phyloP scores from a whole-genome alignment of 1,284 basidiomycete genomes.

The Cutaneotrichosporon arboriforme region DNA sequence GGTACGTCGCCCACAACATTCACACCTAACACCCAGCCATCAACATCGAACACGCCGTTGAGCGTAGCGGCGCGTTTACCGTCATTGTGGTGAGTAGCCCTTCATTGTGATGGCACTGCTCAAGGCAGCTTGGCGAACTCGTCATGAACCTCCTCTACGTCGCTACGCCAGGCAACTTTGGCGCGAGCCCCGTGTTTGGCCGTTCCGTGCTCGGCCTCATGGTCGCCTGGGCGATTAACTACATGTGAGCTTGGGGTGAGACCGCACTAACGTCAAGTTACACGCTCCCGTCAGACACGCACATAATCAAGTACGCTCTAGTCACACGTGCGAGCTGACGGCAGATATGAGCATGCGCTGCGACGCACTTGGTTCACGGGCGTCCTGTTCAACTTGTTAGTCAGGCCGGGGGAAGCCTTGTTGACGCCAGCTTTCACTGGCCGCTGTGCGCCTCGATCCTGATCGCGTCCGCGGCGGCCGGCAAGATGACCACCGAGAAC shows the following conservation, averaged over 20 bases:
- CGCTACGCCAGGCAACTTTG: conserved; percentile 10
- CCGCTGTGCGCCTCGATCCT: conserved; percentile 45
- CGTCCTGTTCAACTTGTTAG: conserved; percentile 40
- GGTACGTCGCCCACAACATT: conserved; percentile 18
- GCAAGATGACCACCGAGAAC: conserved; percentile 22
- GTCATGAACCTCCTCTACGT: conserved; percentile 20
- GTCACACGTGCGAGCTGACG: not conserved
- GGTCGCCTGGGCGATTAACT: conserved; percentile 49
- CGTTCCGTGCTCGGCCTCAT: conserved; percentile 46
- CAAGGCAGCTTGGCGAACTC: conserved; percentile 27
- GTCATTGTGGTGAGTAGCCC: conserved; percentile 38
- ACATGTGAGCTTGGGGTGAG: conserved; percentile 36
- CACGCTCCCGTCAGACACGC: conserved; percentile 25
- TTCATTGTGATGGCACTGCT: not conserved
- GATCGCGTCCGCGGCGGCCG: conserved; percentile 44
- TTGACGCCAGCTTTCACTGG: conserved; percentile 38
- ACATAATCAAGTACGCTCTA: conserved; percentile 9
- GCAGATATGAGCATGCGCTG: conserved; percentile 45
- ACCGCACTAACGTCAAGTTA: conserved; percentile 17
- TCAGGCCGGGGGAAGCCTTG: not conserved
- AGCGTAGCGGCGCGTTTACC: conserved; percentile 46
- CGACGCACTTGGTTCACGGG: conserved; percentile 46
- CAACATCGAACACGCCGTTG: conserved; percentile 50
- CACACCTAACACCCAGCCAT: conserved; percentile 30
- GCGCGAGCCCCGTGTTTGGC: conserved; percentile 33